Evolutionary conservation across 345 rosid species (phyloP), one percentile per base, ranked within the genome.

Genomic region (Populus deltoides): DNA sequence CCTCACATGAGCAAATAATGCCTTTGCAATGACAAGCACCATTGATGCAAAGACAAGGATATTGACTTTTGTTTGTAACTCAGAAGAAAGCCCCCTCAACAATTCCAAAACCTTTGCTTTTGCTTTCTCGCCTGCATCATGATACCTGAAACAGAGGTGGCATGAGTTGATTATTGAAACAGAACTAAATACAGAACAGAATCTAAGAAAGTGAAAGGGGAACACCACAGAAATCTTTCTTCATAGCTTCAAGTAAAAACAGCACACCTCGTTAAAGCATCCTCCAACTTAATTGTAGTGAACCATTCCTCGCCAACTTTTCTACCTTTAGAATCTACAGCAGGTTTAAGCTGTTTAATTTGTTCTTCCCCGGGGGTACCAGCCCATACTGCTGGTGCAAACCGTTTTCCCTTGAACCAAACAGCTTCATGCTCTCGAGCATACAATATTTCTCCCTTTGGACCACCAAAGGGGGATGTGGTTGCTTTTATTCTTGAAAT

Each of bases 251-350:
- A 22, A 4, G 18, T 9, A 10, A 47, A 38, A 24, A 68, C 69
- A 82, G 39, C 68, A 27, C 61, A 92, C 98, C 97, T 95, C 75
- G 77, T 81, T 80, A 93, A 81, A 78, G 98, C 98, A 82, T 71
- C 86, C 83, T 95, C 98, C 82, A 95, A 97, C 82, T 90, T 93
- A 69, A 74, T 57, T 24, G 97, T 90, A 57, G 90, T 93, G 88
- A 90, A 95, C 98, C 99, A 95, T 83, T 95, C 99, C 87, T 95
- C 99, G 41, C 99, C 98, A 77, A 95, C 97, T 78, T 88, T 95
- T 90, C 87, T 91, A 38, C 97, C 97, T 89, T 91, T 95, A 1
- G 99, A 88, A 88, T 95, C 99, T 68, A 90, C 8, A 63, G 99
- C 94, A 77, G 91, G 87, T 83, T 87, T 93, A 78, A 95, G 94